Percentiles rank a stretch among this genome's conserved stretches.
phyloP scores from a whole-genome alignment of 176 grass and related monocot species.

The barley (Hordeum vulgare) region MorexV3_pseudomolecules_assembly NC_058519.1:181065473-181065972 shows the following conservation, averaged over 20 bases:
- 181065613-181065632: background rate
- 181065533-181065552: conserved; percentile 91
- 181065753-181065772: no score
- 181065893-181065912: conserved; percentile 94
- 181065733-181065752: no score
- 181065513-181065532: conserved; percentile 76
- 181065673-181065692: conserved; percentile 16
- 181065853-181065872: background rate
- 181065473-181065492: no score
- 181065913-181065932: conserved; percentile 79
- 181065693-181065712: conserved; percentile 73
- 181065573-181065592: conserved; percentile 75
- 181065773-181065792: no score
- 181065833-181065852: no score
- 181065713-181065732: no score
- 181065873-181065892: background rate
- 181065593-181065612: background rate
- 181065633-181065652: background rate
- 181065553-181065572: conserved; percentile 92
- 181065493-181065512: background rate
- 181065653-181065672: background rate
- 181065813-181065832: no score
- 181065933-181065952: conserved; percentile 97
- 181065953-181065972: background rate
- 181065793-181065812: no score